Evolutionary conservation across 495 filamentous ascomycete species (phyloP).

Genomic region (Xylaria scruposa): DNA sequence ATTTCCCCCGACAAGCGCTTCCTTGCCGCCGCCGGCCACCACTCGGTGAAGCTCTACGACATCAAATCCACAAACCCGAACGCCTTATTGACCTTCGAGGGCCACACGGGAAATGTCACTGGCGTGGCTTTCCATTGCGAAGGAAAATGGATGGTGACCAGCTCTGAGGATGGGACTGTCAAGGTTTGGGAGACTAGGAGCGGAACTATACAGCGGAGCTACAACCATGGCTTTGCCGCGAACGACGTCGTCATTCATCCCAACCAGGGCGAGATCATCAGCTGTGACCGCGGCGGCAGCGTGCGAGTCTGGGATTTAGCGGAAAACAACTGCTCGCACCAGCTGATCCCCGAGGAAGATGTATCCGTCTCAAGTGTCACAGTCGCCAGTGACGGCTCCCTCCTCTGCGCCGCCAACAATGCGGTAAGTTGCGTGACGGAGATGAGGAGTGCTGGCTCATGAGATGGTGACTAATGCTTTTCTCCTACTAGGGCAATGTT

Average conservation of each 20-base stretch:
- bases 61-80: slow-evolving; percentile 96
- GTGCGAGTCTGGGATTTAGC: slow-evolving; percentile 96
- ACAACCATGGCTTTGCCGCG: slow-evolving; percentile 82
- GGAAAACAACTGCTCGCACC: slow-evolving; percentile 95
- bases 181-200: slow-evolving; percentile 98
- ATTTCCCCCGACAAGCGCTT: slow-evolving; percentile 98
- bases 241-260: slow-evolving; percentile 99
- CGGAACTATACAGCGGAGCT: slow-evolving; percentile 88
- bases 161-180: slow-evolving; percentile 94
- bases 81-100: slow-evolving; percentile 89
- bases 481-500: slow-evolving; percentile 76
- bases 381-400: slow-evolving; percentile 89
- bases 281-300: slow-evolving; percentile 90
- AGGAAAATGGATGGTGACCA: slow-evolving; percentile 99
- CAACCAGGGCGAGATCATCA: slow-evolving; percentile 97
- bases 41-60: slow-evolving; percentile 95
- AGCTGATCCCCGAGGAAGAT: slow-evolving; percentile 95
- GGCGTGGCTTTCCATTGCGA: slow-evolving; percentile 98
- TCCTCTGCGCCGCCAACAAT: slow-evolving; percentile 96
- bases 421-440: slow-evolving; percentile 59
- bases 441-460: background rate
- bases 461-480: background rate
- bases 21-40: slow-evolving; percentile 92
- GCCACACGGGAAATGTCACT: slow-evolving; percentile 93
- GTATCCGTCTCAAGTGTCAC: slow-evolving; percentile 92